Conservation (phyloP, 2,329 filamentous ascomycete species). For the Ophiostoma ulmi region DNA sequence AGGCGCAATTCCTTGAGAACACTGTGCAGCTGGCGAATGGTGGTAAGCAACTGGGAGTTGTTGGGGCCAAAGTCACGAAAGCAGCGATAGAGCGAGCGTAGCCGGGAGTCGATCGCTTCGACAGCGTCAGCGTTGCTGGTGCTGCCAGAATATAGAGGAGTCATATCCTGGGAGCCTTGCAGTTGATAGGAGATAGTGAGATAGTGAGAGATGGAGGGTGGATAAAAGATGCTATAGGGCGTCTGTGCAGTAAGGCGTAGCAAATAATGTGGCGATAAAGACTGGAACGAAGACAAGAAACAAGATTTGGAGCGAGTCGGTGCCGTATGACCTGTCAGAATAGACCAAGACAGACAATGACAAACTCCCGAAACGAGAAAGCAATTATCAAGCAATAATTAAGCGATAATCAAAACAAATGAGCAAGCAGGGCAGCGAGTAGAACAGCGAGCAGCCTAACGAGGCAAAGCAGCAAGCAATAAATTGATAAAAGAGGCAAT, state of each 20-base stretch:
- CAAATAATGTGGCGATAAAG: conserved; percentile 6
- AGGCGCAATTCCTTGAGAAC: conserved; percentile 54
- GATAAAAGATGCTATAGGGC: neutral
- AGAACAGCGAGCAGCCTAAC: neutral
- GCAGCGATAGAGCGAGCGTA: conserved; percentile 51
- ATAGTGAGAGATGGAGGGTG: neutral
- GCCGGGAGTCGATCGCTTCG: conserved; percentile 52
- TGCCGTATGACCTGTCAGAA: neutral
- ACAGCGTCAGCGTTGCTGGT: conserved; percentile 41
- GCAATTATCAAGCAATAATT: neutral
- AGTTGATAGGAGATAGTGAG: neutral
- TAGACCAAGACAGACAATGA: neutral
- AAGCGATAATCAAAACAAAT: neutral
- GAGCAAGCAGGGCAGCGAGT: neutral
- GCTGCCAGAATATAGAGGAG: conserved; percentile 20
- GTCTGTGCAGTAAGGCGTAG: neutral
- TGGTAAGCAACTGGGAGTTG: conserved; percentile 46
- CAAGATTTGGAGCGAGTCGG: neutral
- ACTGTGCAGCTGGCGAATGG: conserved; percentile 50
- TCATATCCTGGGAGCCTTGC: conserved; percentile 29
- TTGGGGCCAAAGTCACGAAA: conserved; percentile 46
- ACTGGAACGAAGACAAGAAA: neutral
- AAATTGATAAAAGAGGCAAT: neutral
- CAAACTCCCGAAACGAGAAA: neutral
- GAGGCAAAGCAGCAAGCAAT: neutral